Conservation (phyloP, 257 asterid species). For the Solanum piurae region DNA sequence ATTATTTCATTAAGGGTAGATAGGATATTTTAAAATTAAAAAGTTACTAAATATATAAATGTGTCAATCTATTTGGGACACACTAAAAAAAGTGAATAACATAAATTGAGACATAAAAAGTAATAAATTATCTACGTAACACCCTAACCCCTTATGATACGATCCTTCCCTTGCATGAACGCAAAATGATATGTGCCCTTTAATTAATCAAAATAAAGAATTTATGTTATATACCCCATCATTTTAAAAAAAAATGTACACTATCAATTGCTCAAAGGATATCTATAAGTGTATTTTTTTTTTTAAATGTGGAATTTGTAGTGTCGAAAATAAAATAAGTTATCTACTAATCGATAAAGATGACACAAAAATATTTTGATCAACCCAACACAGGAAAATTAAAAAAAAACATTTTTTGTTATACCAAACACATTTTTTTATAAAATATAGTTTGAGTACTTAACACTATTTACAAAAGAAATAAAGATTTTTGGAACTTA, state of each 20-base stretch:
- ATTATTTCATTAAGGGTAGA: no score
- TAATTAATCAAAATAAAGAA: not conserved
- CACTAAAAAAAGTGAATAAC: no score
- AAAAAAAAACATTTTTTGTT: not conserved
- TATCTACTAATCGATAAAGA: not conserved
- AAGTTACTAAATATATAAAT: no score
- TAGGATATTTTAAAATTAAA: no score
- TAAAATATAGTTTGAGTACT: not conserved
- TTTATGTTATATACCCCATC: not conserved
- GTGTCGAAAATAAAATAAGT: not conserved
- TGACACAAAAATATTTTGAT: not conserved
- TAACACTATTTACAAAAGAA: not conserved
- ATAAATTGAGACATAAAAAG: no score
- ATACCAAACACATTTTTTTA: not conserved
- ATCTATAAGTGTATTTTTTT: not conserved
- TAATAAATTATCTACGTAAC: not conserved
- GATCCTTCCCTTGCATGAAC: not conserved
- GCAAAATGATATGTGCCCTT: not conserved
- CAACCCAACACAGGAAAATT: not conserved
- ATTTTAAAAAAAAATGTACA: not conserved
- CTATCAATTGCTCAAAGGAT: not conserved
- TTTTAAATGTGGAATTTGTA: not conserved
- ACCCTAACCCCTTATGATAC: not conserved
- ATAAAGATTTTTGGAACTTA: not conserved
- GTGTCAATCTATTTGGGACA: no score